A percentile compares a stretch with the other conserved stretches of the same genome.
Evolutionary conservation across 345 rosid genomes (phyloP).

Genomic region (Lumnitzera littorea): DNA sequence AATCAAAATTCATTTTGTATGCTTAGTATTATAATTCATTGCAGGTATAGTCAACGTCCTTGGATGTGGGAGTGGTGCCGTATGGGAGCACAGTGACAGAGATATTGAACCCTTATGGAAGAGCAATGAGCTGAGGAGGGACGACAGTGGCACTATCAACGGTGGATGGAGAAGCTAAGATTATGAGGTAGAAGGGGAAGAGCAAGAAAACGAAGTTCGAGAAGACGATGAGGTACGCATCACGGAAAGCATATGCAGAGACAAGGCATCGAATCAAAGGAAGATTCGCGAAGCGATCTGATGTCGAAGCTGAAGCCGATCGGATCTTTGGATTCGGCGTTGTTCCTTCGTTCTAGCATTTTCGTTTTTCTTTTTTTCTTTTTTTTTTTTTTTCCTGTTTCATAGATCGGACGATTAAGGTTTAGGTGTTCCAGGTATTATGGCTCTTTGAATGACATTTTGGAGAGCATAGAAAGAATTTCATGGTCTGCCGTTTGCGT

Average conservation of each 20-base stretch:
- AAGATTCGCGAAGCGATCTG: constrained; percentile 72
- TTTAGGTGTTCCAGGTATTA: too few species aligned
- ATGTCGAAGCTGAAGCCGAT: constrained; percentile 11
- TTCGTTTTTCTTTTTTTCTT: too few species aligned
- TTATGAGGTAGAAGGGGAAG: constrained; percentile 95
- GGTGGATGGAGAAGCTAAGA: constrained; percentile 65
- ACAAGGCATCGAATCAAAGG: constrained; percentile 91
- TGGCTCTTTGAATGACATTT: too few species aligned
- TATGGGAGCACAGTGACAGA: constrained; percentile 63
- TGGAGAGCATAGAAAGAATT: too few species aligned
- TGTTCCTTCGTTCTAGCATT: constrained; percentile 55
- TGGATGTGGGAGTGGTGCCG: constrained; percentile 91
- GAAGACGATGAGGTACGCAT: constrained; percentile 93
- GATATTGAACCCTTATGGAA: constrained; percentile 38
- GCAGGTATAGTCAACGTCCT: constrained; percentile 82
- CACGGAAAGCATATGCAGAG: constrained; percentile 90
- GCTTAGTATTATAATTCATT: too few species aligned
- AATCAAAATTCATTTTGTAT: too few species aligned
- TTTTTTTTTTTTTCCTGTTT: too few species aligned
- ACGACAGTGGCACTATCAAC: not conserved
- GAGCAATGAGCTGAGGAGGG: not conserved
- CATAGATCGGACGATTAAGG: too few species aligned
- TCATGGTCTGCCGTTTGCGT: too few species aligned
- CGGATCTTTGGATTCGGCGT: constrained; percentile 57
- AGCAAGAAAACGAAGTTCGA: constrained; percentile 89